Base-by-base conservation (phyloP, 108 stramenopile species). In the Nannochloropsis gaditana region DNA sequence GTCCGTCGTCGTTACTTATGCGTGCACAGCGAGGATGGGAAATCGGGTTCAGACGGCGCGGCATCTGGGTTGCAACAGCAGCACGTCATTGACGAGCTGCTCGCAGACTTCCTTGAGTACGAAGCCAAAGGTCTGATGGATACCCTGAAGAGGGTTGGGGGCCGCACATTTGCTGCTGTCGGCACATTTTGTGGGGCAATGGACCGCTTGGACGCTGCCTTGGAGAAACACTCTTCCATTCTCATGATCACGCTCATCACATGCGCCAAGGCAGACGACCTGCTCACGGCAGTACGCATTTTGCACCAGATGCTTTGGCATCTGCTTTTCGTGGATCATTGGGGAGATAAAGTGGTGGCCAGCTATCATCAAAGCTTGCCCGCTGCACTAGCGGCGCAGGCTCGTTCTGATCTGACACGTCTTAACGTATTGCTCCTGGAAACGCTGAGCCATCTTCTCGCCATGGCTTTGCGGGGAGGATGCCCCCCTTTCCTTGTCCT, bases 221-320 rank as follows among this genome's bases (percentile, higher is more conserved):
- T 73, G 59, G 19, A n/a, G 19, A 15, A n/a, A 73, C 59, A 73
- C n/a, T n/a, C 59, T n/a, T 73, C 59, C 59, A 73, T 73, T 15
- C 59, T 73, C 19, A 73, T 73, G 59, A n/a, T 73, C 59, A 73
- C 59, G 59, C 59, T 73, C 19, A n/a, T 73, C 19, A 73, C 59
- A 15, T 73, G 59, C 6, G 59, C 59, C 59, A 73, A 73, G 59
- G n/a, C 59, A 15, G 59, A 73, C n/a, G 59, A 73, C 59, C 59
- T 73, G 19, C 15, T n/a, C 15, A 73, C 59, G n/a, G 59, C 59
- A n/a, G 59, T 73, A 6, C 59, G 59, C 59, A 15, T 73, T 6
- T n/a, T 73, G 59, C 59, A 73, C n/a, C 5, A 3, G n/a, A n/a
- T n/a, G 19, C 59, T 73, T n/a, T n/a, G 6, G 59, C 59, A 73